Conservation (phyloP, 495 filamentous ascomycete genomes). For the Tuber indicum region DNA sequence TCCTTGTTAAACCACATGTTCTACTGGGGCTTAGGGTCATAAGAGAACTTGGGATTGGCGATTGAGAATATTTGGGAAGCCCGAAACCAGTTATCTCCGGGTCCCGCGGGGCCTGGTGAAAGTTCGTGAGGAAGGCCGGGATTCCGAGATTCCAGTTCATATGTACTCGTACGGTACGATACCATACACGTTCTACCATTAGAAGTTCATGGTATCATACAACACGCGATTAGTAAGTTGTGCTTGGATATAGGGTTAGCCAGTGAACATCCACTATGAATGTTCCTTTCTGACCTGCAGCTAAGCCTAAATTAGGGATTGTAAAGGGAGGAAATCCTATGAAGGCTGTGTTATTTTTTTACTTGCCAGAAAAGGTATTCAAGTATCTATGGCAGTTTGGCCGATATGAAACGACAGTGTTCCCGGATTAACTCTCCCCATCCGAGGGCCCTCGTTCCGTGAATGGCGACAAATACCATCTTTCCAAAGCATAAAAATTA, state of each 20-base stretch:
- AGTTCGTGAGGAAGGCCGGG: background rate
- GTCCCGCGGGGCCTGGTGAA: background rate
- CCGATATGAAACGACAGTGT: too few relatives aligned
- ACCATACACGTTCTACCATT: background rate
- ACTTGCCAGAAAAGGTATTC: too few relatives aligned
- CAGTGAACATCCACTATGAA: too few relatives aligned
- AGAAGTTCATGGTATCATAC: background rate
- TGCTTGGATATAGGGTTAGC: too few relatives aligned
- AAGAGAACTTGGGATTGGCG: background rate
- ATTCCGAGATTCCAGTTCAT: background rate
- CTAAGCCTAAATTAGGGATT: too few relatives aligned
- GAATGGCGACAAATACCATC: background rate
- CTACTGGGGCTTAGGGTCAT: background rate
- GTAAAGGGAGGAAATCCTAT: too few relatives aligned
- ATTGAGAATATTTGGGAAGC: background rate
- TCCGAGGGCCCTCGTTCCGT: background rate
- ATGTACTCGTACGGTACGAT: background rate
- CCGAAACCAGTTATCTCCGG: background rate
- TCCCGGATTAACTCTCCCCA: too few relatives aligned
- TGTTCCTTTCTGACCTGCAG: too few relatives aligned
- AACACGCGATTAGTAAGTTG: background rate
- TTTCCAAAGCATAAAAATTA: background rate
- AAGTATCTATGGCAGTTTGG: too few relatives aligned
- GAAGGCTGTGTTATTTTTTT: too few relatives aligned
- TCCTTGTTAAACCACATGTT: background rate